These are phyloP conservation scores for Neospora caninum DNA, from an alignment of 169 alveolate genomes.

Conservation along the genomic window DNA sequence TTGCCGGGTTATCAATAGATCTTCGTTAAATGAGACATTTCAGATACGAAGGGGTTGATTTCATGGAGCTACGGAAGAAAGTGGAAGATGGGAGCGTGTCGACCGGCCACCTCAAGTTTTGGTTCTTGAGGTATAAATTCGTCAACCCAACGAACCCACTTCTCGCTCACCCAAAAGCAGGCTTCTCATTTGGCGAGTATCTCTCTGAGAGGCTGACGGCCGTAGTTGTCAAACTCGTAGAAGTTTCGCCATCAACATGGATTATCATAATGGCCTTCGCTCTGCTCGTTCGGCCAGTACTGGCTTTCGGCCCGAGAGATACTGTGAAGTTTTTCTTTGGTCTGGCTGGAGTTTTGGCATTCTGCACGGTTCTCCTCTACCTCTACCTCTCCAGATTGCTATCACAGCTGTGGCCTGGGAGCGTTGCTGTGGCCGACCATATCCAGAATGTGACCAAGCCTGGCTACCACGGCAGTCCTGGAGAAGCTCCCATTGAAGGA, in stretches of 20 bases:
- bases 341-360: slow-evolving; percentile 47
- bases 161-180: slow-evolving; percentile 53
- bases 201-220: slow-evolving; percentile 53
- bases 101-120: slow-evolving; percentile 30
- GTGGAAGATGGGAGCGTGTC: slow-evolving; percentile 36
- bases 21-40: not conserved
- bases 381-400: slow-evolving; percentile 27
- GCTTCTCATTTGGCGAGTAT: slow-evolving; percentile 62
- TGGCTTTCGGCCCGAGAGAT: slow-evolving; percentile 53
- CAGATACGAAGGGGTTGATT: slow-evolving; percentile 52
- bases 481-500: slow-evolving; percentile 48
- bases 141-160: slow-evolving; percentile 61
- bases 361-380: slow-evolving; percentile 43
- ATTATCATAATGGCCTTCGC: slow-evolving; percentile 40
- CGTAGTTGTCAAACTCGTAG: slow-evolving; percentile 43
- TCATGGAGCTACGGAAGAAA: slow-evolving; percentile 37
- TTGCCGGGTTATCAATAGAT: not conserved
- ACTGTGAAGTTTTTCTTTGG: slow-evolving; percentile 40
- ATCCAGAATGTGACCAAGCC: slow-evolving; percentile 37
- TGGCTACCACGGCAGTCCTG: not conserved
- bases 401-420: slow-evolving; percentile 41
- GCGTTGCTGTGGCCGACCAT: slow-evolving; percentile 17
- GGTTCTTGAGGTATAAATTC: slow-evolving; percentile 51
- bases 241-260: slow-evolving; percentile 60
- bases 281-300: slow-evolving; percentile 57